Base-by-base conservation (phyloP, 805 yeast species). In the Torulaspora franciscae region DNA sequence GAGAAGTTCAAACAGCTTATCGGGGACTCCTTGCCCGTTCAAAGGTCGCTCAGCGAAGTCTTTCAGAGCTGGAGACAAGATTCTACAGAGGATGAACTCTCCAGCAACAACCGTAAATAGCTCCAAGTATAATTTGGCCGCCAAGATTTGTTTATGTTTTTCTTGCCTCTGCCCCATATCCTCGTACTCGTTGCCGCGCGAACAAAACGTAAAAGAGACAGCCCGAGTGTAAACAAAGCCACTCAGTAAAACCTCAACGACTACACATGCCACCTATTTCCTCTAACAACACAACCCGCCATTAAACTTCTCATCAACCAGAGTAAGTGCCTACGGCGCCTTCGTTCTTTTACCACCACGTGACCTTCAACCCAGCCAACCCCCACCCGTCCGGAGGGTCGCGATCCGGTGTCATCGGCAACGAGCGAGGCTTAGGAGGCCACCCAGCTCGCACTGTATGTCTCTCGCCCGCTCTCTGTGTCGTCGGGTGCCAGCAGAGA, bases 1-100 rank as follows among this genome's bases (percentile, higher is more conserved):
- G 53, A 45, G 5, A 47, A 47, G 36, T 43, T 53, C 34, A 41
- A 44, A 14, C 50, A 49, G 19, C 49, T 53, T 28, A 49, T 53
- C 28, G 42, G 49, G 8, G 51, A 51, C 14, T 47, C 45, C 19
- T 42, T 36, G 29, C 42, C 38, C 9, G 35, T 40, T 13, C 50
- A 45, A 27, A 29, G 45, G 27, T 45, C 48, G 2, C 17, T 45
- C 13, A 32, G 37, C 13, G 48, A 45, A 11, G 40, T 45, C 10
- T 37, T 40, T 25, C 45, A 45, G 24, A 23, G 42, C 37, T 45
- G 48, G 48, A 36, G 39, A n/a, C 43, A 36, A 36, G 47, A 39
- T 24, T 34, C 33, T 25, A 13, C 22, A 6, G 22, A 26, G n/a
- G 6, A 40, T 34, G 37, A 39, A 17, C 14, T 24, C 13, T 7